Percentiles rank a stretch among this genome's conserved stretches.
Evolutionary conservation across 306 rosid species (phyloP).

Genomic region (Arachis stenosperma): DNA sequence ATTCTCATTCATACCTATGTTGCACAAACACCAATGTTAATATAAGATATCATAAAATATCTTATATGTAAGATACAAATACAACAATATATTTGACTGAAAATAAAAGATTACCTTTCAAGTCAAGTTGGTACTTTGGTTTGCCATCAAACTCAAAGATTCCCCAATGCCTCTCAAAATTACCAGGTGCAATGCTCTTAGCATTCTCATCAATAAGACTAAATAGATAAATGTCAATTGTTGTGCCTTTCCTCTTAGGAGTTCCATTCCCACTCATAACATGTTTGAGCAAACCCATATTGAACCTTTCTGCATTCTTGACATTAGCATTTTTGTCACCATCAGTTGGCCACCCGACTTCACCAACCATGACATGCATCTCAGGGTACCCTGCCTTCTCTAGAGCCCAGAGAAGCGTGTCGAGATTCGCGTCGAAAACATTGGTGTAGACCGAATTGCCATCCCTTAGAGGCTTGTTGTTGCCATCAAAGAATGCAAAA

Average conservation of each 20-base stretch:
- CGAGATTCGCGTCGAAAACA: slow-evolving; percentile 85
- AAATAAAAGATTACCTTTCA: slow-evolving; percentile 42
- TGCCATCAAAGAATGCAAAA: slow-evolving; percentile 84
- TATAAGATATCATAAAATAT: no score
- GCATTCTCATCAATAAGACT: slow-evolving; percentile 77
- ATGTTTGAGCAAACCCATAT: slow-evolving; percentile 69
- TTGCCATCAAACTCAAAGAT: slow-evolving; percentile 87
- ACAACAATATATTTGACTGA: no score
- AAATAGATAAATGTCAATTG: slow-evolving; percentile 63
- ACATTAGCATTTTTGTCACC: slow-evolving; percentile 69
- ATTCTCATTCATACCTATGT: not conserved
- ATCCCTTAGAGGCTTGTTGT: slow-evolving; percentile 60
- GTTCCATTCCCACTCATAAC: slow-evolving; percentile 70
- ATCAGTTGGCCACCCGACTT: slow-evolving; percentile 94
- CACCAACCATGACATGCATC: slow-evolving; percentile 67
- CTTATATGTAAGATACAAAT: no score
- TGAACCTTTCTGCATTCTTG: slow-evolving; percentile 67
- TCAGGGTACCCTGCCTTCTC: slow-evolving; percentile 73
- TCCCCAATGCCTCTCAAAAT: slow-evolving; percentile 96
- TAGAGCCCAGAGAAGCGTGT: slow-evolving; percentile 72
- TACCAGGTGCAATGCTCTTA: slow-evolving; percentile 75
- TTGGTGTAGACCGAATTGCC: slow-evolving; percentile 70
- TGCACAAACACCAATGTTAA: no score
- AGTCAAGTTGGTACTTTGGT: slow-evolving; percentile 81
- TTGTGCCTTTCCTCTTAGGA: slow-evolving; percentile 59